A percentile compares a stretch with the other conserved stretches of the same genome.
Evolutionary conservation across 192 early-diverging fungal species (phyloP).

Genomic region (Linnemannia hyalina): DNA sequence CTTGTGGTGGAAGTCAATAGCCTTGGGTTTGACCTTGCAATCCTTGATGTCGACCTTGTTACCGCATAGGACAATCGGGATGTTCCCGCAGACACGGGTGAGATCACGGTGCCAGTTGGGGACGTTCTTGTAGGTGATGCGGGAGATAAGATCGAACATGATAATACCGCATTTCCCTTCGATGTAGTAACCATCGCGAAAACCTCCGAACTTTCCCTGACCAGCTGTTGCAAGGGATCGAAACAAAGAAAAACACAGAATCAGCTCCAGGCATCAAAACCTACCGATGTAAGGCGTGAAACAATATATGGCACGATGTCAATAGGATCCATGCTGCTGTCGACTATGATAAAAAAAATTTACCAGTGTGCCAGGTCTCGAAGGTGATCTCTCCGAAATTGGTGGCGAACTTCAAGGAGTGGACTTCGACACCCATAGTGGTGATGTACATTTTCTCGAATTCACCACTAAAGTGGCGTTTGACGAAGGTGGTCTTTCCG

Average conservation of each 20-base stretch:
- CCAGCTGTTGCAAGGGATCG: conserved; percentile 68
- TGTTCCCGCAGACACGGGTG: conserved; percentile 99
- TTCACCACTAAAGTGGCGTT: conserved; percentile 99
- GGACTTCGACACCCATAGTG: conserved; percentile 99
- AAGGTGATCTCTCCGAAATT: conserved; percentile 97
- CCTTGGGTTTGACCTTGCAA: conserved; percentile 99
- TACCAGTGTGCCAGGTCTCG: conserved; percentile 98
- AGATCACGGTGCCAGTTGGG: conserved; percentile 99
- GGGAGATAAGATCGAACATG: conserved; percentile 99
- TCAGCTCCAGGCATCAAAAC: background rate
- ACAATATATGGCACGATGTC: background rate
- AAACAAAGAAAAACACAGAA: background rate
- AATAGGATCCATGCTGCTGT: background rate
- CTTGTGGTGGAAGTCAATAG: conserved; percentile 99
- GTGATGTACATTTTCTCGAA: conserved; percentile 99
- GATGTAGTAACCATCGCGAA: conserved; percentile 99
- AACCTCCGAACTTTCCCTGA: conserved; percentile 99
- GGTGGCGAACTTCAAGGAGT: conserved; percentile 97
- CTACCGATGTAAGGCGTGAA: background rate
- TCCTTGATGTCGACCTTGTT: conserved; percentile 99
- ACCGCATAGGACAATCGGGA: conserved; percentile 99
- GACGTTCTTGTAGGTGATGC: conserved; percentile 99
- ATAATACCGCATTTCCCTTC: conserved; percentile 99
- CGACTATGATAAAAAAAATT: background rate
- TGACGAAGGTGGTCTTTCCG: conserved; percentile 99